Evolutionary conservation across 2,329 filamentous ascomycete species (phyloP).

Genomic region (Aspergillus candidus): DNA sequence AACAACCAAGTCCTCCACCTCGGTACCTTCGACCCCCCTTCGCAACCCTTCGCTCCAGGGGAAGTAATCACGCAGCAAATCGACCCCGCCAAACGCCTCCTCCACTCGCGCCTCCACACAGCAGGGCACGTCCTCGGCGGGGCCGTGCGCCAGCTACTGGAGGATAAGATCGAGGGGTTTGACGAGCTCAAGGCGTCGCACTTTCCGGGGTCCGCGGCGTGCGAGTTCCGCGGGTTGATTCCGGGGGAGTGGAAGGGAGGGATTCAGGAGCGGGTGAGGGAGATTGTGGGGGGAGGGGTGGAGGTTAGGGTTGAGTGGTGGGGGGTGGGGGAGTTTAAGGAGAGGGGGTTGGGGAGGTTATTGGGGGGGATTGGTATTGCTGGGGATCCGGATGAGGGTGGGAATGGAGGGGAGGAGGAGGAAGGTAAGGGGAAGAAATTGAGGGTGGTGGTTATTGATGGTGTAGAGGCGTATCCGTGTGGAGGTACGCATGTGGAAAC

Average conservation of each 20-base stretch:
- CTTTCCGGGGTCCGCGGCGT: constrained; percentile 60
- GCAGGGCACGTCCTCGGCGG: constrained; percentile 66
- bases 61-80: constrained; percentile 52
- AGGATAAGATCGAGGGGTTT: constrained; percentile 48
- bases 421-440: constrained; percentile 51
- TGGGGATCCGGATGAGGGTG: constrained; percentile 43
- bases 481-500: constrained; percentile 66
- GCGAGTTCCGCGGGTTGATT: constrained; percentile 63
- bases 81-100: constrained; percentile 53
- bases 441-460: constrained; percentile 63
- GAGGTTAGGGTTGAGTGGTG: constrained; percentile 62
- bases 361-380: constrained; percentile 54
- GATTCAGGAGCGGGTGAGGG: constrained; percentile 58
- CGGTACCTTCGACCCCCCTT: constrained; percentile 47
- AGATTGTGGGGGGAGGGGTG: constrained; percentile 51
- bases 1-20: constrained; percentile 60
- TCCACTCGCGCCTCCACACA: constrained; percentile 66
- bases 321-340: constrained; percentile 56
- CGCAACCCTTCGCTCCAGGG: constrained; percentile 35
- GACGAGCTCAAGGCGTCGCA: constrained; percentile 67
- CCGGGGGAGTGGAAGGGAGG: constrained; percentile 55
- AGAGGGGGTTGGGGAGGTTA: constrained; percentile 50
- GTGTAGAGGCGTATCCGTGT: constrained; percentile 65
- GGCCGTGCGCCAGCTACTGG: constrained; percentile 56
- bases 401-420: constrained; percentile 40